A percentile compares a stretch with the other conserved stretches of the same genome.
These are phyloP conservation scores for Fusarium burgessii DNA, from an alignment of 2,329 filamentous ascomycete genomes.

Conservation along the genomic window DNA sequence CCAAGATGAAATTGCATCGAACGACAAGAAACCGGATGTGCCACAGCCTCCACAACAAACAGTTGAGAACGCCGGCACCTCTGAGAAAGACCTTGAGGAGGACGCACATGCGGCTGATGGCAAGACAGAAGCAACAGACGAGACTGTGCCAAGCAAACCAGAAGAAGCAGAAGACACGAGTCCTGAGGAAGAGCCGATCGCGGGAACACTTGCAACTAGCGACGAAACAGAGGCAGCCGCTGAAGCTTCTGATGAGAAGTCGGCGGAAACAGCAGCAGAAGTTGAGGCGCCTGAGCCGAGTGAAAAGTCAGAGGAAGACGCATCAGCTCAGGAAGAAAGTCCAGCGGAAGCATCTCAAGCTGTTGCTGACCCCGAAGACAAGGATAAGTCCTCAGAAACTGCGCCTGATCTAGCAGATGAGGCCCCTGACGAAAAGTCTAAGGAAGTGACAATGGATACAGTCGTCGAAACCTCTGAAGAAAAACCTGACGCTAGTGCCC, in stretches of 20 bases:
- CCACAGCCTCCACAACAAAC: slow-evolving; percentile 1
- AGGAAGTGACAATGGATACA: neutral
- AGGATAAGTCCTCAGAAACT: neutral
- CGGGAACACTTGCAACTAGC: neutral
- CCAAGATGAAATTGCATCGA: neutral
- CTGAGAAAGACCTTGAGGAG: slow-evolving; percentile 4
- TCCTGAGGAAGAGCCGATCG: slow-evolving; percentile 9
- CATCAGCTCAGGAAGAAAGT: slow-evolving; percentile 1
- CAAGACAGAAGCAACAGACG: slow-evolving; percentile 9
- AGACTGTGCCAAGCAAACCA: neutral
- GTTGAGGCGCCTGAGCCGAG: slow-evolving; percentile 1
- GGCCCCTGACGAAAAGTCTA: neutral
- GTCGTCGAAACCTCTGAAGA: neutral
- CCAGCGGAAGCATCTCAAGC: slow-evolving; percentile 10
- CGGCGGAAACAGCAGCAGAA: slow-evolving; percentile 3
- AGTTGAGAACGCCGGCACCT: neutral
- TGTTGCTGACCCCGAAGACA: neutral
- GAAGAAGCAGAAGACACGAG: slow-evolving; percentile 12
- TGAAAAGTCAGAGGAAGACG: neutral
- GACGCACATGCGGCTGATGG: neutral
- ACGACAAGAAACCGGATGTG: slow-evolving; percentile 1
- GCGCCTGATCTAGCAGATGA: neutral
- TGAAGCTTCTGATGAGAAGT: slow-evolving; percentile 12
- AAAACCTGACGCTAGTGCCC: neutral
- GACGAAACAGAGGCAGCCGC: neutral